Evolutionary conservation across 2,329 filamentous ascomycete genomes (phyloP), one percentile per base, ranked within the genome.

Genomic region (Pseudogymnoascus sp.): DNA sequence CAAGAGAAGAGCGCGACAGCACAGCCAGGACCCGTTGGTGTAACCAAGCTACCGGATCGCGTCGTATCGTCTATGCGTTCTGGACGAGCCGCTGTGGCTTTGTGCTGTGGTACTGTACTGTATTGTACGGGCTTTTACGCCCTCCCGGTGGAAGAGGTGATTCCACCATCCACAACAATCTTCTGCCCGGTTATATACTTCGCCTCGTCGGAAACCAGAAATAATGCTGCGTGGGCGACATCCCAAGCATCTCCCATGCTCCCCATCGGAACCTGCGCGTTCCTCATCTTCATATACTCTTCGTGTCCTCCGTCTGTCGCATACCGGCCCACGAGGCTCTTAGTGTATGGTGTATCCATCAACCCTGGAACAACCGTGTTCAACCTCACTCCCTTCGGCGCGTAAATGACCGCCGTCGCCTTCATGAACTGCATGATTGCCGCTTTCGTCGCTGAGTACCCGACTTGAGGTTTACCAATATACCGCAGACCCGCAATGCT

Each of bases 211-310:
- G 80, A 82, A 7, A 77, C 82, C 61, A 86, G 73, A 65, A 84
- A 86, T 16, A 81, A 68, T 3, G 78, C 82, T 2, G 81, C 77
- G 69, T 83, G 77, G 0, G 82, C 81, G 5, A 86, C 80, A 69
- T 87, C 84, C 74, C 80, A 81, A 0, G 82, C 80, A 68, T 83
- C 79, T 0, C 83, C 83, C 78, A 86, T 84, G 31, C 72, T 75
- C 0, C 83, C 83, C 75, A 83, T 80, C 0, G 84, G 84, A 1
- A 85, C 81, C 67, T 85, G 83, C 6, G 71, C 72, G 38, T 83
- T 77, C 64, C 83, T 78, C 67, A 78, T 78, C 63, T 74, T 73
- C 61, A 77, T 74, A 62, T 83, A 83, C 55, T 76, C 79, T 25
- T 78, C 79, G 49, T 80, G 76, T 18, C 79, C 45, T 75, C 0